Evolutionary conservation across 78 protist genomes (phyloP).

Genomic region (Anaeramoeba flamelloides): DNA sequence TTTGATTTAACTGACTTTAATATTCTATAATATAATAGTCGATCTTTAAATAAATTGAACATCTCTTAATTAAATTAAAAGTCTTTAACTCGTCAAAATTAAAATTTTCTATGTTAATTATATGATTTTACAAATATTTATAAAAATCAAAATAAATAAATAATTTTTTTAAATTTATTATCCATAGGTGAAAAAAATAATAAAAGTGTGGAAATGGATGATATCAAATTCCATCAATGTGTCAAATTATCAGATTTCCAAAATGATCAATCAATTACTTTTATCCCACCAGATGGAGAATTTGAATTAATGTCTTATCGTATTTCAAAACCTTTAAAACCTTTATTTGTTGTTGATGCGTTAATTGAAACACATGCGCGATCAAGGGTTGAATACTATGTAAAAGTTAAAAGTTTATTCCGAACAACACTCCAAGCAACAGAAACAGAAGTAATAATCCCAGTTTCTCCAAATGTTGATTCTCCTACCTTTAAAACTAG

Average conservation of each 20-base stretch:
- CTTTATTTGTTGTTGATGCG: constrained; percentile 79
- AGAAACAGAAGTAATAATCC: constrained; percentile 73
- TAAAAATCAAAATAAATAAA: too few species aligned
- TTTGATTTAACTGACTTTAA: too few species aligned
- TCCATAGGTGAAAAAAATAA: too few species aligned
- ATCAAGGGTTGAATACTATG: constrained; percentile 65
- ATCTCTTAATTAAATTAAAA: too few species aligned
- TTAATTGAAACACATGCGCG: constrained; percentile 60
- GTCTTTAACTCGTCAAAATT: too few species aligned
- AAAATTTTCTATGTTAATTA: too few species aligned
- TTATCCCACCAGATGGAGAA: constrained; percentile 92
- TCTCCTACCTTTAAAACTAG: constrained; percentile 73
- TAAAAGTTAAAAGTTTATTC: constrained; percentile 64
- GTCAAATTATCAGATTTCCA: constrained; percentile 84
- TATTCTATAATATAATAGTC: too few species aligned
- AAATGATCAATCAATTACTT: constrained; percentile 84
- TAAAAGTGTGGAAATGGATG: constrained; percentile 89
- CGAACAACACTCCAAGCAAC: constrained; percentile 72
- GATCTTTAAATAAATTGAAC: too few species aligned
- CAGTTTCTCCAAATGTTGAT: constrained; percentile 91
- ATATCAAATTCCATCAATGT: constrained; percentile 95
- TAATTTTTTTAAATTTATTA: too few species aligned
- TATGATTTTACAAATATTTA: too few species aligned
- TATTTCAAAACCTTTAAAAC: constrained; percentile 64
- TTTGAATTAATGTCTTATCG: constrained; percentile 95